Conservation (phyloP, 73 alveolate species). For the Paramecium sexaurelia region DNA sequence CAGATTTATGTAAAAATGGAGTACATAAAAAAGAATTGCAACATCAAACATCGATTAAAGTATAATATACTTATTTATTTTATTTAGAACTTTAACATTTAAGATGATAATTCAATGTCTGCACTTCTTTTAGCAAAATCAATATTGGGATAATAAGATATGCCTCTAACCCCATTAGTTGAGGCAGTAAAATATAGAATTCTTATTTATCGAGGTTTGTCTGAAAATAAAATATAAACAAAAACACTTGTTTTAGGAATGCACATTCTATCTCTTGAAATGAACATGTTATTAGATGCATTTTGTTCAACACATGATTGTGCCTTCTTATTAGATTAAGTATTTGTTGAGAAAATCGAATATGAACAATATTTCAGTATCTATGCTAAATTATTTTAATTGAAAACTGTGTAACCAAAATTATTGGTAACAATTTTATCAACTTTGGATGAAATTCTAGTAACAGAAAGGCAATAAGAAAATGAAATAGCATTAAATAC, state of each 20-base stretch:
- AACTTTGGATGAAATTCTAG: constrained; percentile 15
- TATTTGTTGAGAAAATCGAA: constrained; percentile 28
- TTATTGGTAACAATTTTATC: background rate
- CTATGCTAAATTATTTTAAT: constrained; percentile 11
- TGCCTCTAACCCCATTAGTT: background rate
- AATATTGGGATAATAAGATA: background rate
- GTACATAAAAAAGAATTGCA: background rate
- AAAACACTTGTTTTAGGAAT: background rate
- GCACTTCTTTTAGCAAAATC: background rate
- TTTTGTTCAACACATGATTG: background rate
- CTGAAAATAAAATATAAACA: background rate
- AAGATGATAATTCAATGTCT: background rate
- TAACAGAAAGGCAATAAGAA: background rate
- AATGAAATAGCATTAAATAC: background rate
- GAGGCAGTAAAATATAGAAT: constrained; percentile 15
- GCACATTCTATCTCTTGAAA: background rate
- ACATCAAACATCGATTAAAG: background rate
- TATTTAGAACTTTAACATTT: background rate
- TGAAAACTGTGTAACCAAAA: background rate
- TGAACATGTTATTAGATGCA: background rate
- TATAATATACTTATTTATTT: background rate
- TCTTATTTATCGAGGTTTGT: background rate
- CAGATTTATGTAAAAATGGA: background rate
- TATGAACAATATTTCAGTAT: background rate
- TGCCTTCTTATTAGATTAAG: constrained; percentile 10